These are phyloP conservation scores for Closterium sp. DNA, from an alignment of 139 green algal genomes.

Conservation along the genomic window DNA sequence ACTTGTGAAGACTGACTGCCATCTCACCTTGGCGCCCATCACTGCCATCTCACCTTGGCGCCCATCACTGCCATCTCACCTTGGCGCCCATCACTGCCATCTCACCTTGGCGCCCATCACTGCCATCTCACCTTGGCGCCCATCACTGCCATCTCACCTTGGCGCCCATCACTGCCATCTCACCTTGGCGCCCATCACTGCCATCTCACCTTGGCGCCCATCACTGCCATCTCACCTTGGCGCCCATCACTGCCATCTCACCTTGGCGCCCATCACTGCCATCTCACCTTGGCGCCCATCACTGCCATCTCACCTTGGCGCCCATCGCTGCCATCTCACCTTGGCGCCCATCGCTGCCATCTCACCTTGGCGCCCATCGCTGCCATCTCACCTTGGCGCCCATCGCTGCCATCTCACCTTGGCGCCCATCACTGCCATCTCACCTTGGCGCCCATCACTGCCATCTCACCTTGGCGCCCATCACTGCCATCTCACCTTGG, in stretches of 20 bases:
- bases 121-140: constrained; percentile 68
- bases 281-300: constrained; percentile 72
- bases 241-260: constrained; percentile 74
- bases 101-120: constrained; percentile 72
- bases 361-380: constrained; percentile 72
- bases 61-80: too few species aligned
- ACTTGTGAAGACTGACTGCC: background rate
- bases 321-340: constrained; percentile 75
- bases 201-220: constrained; percentile 71
- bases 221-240: constrained; percentile 72
- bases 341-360: constrained; percentile 73
- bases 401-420: constrained; percentile 75
- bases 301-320: constrained; percentile 70
- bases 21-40: constrained; percentile 63
- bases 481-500: constrained; percentile 72
- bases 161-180: constrained; percentile 74
- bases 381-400: constrained; percentile 68
- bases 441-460: constrained; percentile 70
- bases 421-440: constrained; percentile 74
- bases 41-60: constrained; percentile 73
- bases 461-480: constrained; percentile 71
- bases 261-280: constrained; percentile 71
- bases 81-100: constrained; percentile 48
- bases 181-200: constrained; percentile 70
- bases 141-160: constrained; percentile 75